Base-by-base conservation (phyloP, 768 basidiomycete genomes). In the Naganishia friedmannii region DNA sequence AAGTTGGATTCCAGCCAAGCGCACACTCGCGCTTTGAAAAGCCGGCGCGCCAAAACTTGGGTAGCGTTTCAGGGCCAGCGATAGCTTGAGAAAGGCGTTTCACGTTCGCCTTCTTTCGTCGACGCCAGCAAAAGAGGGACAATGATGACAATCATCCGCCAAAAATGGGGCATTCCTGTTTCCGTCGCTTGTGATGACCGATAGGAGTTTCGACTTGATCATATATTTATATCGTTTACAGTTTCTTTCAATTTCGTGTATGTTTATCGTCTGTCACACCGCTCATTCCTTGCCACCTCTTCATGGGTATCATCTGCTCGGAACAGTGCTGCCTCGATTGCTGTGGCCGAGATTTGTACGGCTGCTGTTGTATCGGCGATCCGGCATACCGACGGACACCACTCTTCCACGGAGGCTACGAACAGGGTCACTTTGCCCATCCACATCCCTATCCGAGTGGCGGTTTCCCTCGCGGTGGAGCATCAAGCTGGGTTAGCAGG, bases 241-340 rank as follows among this genome's bases (percentile, higher is more conserved):
- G 21, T 32, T 28, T 8, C 12, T 37, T 31, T 21, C 26, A 28
- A 12, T 13, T 19, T 32, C 17, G 32, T 37, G 55, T 56, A 55
- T 56, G 7, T 56, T n/a, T 34, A 37, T n/a, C 31, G 19, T 21
- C 57, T 31, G 7, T 8, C 23, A 12, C 34, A 37, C 34, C 34
- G 13, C 21, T 12, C 21, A 2, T 34, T n/a, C 6, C 8, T 34
- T 15, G 17, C 34, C 23, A 58, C 32, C 28, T 19, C 23, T 37
- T 19, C 13, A 58, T 58, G 57, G 57, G 57, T 21, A 58, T 58
- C 32, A 37, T 32, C 34, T 58, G 17, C 21, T 58, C 57, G 9
- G 57, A 58, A 58, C 57, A 58, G 57, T 58, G 57, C 34, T 58
- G 57, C 34, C 57, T 58, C 34, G 57, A 58, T 26, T 58, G 57